Conservation (phyloP, 1,139 yeast species). For the Candida smagusa region DNA sequence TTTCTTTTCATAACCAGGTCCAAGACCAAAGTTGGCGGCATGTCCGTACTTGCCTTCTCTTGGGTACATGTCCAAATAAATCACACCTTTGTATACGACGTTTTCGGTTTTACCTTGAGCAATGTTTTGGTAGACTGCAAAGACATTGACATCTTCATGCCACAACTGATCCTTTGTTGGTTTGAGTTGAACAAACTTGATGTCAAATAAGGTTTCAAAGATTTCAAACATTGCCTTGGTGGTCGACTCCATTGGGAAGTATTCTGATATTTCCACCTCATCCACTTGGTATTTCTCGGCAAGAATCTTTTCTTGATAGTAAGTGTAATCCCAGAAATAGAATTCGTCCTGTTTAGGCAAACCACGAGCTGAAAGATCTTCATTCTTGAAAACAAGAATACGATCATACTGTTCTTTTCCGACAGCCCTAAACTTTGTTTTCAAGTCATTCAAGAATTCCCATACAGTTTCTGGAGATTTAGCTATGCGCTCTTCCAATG, state of each 20-base stretch:
- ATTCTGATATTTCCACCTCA: constrained; percentile 67
- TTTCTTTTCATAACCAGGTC: constrained; percentile 54
- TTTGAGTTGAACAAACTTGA: constrained; percentile 58
- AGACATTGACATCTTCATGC: constrained; percentile 78
- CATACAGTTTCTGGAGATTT: constrained; percentile 58
- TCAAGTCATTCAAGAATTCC: constrained; percentile 60
- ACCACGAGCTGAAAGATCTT: constrained; percentile 46
- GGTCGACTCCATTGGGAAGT: constrained; percentile 71
- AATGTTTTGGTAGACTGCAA: constrained; percentile 64
- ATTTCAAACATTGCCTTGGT: constrained; percentile 64
- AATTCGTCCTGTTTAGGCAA: constrained; percentile 41
- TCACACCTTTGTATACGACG: constrained; percentile 71
- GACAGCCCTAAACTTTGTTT: constrained; percentile 59
- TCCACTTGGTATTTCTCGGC: constrained; percentile 72
- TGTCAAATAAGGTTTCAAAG: constrained; percentile 64
- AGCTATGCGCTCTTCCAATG: constrained; percentile 78
- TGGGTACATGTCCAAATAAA: constrained; percentile 80
- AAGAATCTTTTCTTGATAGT: constrained; percentile 59
- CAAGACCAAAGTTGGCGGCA: constrained; percentile 76
- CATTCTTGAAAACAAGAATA: constrained; percentile 51
- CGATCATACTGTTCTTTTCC: constrained; percentile 49
- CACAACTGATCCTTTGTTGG: constrained; percentile 42
- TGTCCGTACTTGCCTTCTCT: constrained; percentile 84
- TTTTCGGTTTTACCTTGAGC: constrained; percentile 34
- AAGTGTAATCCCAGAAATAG: constrained; percentile 74